Base-by-base conservation (phyloP, 345 rosid genomes). In the Syzygium jambos region DNA sequence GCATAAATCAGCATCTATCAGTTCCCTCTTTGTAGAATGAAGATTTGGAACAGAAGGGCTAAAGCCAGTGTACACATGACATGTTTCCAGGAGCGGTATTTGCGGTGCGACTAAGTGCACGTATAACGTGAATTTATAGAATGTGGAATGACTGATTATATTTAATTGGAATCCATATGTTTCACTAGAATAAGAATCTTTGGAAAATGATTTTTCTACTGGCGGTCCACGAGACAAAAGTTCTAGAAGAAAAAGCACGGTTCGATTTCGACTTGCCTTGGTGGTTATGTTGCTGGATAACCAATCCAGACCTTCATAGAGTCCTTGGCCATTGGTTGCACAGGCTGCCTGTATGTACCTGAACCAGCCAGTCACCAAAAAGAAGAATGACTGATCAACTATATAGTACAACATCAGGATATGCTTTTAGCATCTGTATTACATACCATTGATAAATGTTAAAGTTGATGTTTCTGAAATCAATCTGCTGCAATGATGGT, bases 251-350 rank as follows among this genome's bases (percentile, higher is more conserved):
- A 4, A 30, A 29, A 6, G 25, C 80, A 34, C 2, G 80, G 78
- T 68, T 68, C 46, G 25, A 68, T 34, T 9, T 73, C 43, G 46
- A 73, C 46, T 88, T 92, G 90, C 95, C 95, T 93, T 93, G 90
- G 56, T 85, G 85, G 91, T 89, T 90, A 93, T 90, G 89, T 91
- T 94, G 93, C 94, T 92, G 22, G 94, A 94, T 9, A 94, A 91
- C 95, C 97, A 94, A 87, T 95, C 97, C 29, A 95, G 93, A 68
- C 95, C 95, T 89, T 95, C 97, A 51, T 95, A 95, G 30, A 95
- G 95, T 86, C 94, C 97, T 85, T 92, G 93, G 38, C 95, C 94
- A 29, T 93, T 88, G n/a, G 95, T 93, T 78, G 97, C 97, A 92
- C 94, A 92, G 38, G 96, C n/a, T 22, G 93, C 89, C 86, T 94